Conservation (phyloP, 495 filamentous ascomycete genomes). For the Trichoderma asperelloides region DNA sequence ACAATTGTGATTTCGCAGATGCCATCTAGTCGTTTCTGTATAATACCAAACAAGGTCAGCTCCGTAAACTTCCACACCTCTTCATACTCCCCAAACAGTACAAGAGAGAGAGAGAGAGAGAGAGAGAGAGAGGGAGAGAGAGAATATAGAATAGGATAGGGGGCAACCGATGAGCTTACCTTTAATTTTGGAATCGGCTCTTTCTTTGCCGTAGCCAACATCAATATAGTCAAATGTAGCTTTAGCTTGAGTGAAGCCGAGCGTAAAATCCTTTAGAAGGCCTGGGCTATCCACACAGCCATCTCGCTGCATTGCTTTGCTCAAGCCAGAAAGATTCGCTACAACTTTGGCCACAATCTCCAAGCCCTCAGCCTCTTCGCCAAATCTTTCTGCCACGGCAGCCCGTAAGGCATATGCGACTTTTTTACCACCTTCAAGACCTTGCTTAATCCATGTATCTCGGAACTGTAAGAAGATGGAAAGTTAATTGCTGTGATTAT, state of each 20-base stretch:
- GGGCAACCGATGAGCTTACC: conserved; percentile 35
- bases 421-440: conserved; percentile 59
- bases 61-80: conserved; percentile 4
- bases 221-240: conserved; percentile 68
- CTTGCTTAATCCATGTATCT: conserved; percentile 52
- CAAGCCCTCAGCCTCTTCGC: conserved; percentile 31
- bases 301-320: conserved; percentile 48
- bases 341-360: conserved; percentile 63
- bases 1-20: conserved; percentile 68
- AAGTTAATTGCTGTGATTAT: not conserved
- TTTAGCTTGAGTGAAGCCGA: conserved; percentile 67
- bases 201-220: conserved; percentile 59
- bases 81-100: too few species aligned
- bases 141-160: too few species aligned
- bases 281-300: conserved; percentile 46
- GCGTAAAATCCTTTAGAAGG: conserved; percentile 56
- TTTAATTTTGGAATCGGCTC: conserved; percentile 64
- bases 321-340: conserved; percentile 57
- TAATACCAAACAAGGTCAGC: conserved; percentile 6
- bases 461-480: conserved; percentile 43
- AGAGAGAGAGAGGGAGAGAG: too few species aligned
- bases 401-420: conserved; percentile 55
- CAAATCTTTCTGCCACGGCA: conserved; percentile 43
- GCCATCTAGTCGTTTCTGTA: conserved; percentile 47
- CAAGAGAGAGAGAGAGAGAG: too few species aligned